Evolutionary conservation across 805 yeast species (phyloP).

Genomic region (Pichia nakasei): DNA sequence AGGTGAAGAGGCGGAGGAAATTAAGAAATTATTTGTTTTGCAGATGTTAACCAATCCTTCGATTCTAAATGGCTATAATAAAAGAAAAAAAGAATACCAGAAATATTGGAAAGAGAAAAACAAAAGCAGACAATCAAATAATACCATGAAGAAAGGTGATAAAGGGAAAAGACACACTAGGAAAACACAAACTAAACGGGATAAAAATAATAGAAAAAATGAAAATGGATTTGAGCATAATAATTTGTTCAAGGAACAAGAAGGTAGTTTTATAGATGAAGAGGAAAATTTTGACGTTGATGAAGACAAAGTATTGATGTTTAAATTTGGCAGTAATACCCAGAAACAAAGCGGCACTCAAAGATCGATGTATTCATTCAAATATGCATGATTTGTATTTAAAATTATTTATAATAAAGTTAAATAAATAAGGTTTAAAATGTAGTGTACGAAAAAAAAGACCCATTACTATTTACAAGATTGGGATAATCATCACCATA

Average conservation of each 20-base stretch:
- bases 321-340: slow-evolving; percentile 12
- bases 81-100: neutral
- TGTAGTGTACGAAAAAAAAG: too few species aligned
- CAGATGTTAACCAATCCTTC: slow-evolving; percentile 22
- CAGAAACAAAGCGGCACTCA: slow-evolving; percentile 13
- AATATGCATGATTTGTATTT: slow-evolving; percentile 8
- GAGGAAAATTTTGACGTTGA: slow-evolving; percentile 18
- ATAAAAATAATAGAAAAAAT: neutral
- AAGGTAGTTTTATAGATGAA: slow-evolving; percentile 19
- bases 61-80: slow-evolving; percentile 3
- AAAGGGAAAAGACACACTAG: neutral
- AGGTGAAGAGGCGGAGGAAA: slow-evolving; percentile 4
- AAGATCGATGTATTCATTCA: slow-evolving; percentile 19
- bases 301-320: slow-evolving; percentile 14
- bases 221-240: neutral
- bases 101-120: neutral
- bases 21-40: slow-evolving; percentile 21
- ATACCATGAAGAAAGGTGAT: neutral
- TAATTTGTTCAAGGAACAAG: slow-evolving; percentile 13
- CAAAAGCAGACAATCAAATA: neutral
- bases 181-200: neutral
- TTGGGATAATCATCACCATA: slow-evolving; percentile 17
- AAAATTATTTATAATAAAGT: too few species aligned
- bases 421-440: too few species aligned
- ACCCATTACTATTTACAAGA: too few species aligned